Evolutionary conservation across 1,139 yeast species (phyloP), one percentile per base, ranked within the genome.

Genomic region (Yamadazyma diddensiae): DNA sequence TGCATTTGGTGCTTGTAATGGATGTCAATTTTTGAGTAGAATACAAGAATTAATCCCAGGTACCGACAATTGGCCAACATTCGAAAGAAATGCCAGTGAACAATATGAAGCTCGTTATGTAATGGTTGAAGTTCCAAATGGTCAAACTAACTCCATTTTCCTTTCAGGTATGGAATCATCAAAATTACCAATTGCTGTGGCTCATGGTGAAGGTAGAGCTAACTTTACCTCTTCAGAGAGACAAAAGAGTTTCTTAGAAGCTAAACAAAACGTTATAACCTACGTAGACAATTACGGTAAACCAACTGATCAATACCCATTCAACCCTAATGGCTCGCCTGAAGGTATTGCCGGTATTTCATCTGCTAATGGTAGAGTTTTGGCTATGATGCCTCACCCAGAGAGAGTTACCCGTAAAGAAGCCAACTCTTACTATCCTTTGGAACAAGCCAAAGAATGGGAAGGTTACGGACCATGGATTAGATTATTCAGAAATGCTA

Each of bases 341-440:
- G 76, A 75, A 34, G 97, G 95, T 62, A 85, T 94, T 52, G 85
- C 97, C 26, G 99, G 97, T 70, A 78, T 94, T 41, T 73, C 84
- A 43, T 79, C 92, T 32, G 85, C 84, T 36, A 86, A 86, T 53
- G 98, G 98, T 46, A 80, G 98, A 59, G 97, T 94, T 4, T 70
- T 94, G 52, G 97, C 97, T 3, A 79, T 94, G 88, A 94, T 94
- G 99, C 99, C 99, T 29, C 99, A 94, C 57, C 98, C 99, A 16
- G 99, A 94, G 64, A 86, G 99, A 67, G 94, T 87, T 30, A 74
- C 82, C 38, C 77, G 96, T 64, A 68, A 79, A 54, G 95, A 86
- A 60, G 70, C 94, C 39, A 90, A 90, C 65, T 87, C 97, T 6
- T 92, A 88, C 80, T 86, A 86, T 55, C 97, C 97, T 31, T 59